phyloP scores from a whole-genome alignment of 225 moss, liverwort and hornwort species.

The Pseudisothecium myosuroides region DNA sequence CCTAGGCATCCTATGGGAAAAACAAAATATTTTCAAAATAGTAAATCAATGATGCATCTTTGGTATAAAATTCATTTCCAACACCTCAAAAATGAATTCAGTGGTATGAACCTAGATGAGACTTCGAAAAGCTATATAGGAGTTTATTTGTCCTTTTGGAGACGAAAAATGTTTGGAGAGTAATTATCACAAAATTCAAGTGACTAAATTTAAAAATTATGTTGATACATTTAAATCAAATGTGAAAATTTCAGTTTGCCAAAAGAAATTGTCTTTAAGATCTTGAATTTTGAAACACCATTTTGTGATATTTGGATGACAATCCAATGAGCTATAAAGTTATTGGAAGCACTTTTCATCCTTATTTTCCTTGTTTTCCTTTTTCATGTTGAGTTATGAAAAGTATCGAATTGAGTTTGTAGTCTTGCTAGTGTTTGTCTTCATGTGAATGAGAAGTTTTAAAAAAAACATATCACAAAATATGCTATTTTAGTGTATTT shows the following conservation, averaged over 20 bases:
- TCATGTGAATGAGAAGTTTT: no score
- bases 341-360: no score
- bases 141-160: not conserved
- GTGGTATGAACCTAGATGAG: fast-evolving
- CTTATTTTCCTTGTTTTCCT: no score
- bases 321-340: no score
- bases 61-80: not conserved
- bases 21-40: not conserved
- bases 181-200: not conserved
- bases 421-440: no score
- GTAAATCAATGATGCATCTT: not conserved
- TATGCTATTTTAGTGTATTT: no score
- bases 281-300: not conserved
- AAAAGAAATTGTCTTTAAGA: not conserved
- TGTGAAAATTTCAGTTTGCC: not conserved
- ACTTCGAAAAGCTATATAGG: no score
- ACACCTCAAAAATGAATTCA: not conserved
- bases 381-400: no score
- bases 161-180: no score
- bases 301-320: no score
- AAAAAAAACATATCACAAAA: no score
- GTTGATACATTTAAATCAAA: not conserved
- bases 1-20: fast-evolving
- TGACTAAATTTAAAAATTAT: not conserved
- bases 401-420: no score